phyloP scores from a whole-genome alignment of 2,329 filamentous ascomycete genomes.

The Dothideomycetidae sp. region DNA sequence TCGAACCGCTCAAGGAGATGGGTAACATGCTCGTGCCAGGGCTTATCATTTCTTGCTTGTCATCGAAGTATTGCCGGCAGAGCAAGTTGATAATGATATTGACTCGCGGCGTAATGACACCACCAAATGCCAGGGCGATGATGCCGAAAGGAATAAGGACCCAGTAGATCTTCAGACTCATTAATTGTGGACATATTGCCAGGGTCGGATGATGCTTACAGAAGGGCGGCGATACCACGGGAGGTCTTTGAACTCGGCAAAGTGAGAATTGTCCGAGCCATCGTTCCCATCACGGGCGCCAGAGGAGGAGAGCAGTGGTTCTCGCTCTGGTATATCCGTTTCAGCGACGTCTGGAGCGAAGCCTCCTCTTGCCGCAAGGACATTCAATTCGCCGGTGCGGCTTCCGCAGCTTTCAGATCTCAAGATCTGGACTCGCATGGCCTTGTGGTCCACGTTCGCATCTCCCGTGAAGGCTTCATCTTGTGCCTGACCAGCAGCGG shows the following conservation, averaged over 20 bases:
- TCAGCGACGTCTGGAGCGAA: constrained; percentile 7
- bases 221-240: constrained; percentile 51
- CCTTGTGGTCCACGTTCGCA: constrained; percentile 18
- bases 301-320: constrained; percentile 15
- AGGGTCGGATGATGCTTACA: not conserved
- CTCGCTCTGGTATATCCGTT: constrained; percentile 15
- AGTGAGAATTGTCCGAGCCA: constrained; percentile 14
- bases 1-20: constrained; percentile 50
- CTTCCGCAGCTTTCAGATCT: constrained; percentile 5
- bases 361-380: constrained; percentile 11
- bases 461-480: constrained; percentile 22
- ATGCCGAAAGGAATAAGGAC: constrained; percentile 66
- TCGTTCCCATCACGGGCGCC: constrained; percentile 13
- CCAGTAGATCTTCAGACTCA: constrained; percentile 52
- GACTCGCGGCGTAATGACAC: constrained; percentile 69
- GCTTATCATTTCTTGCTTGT: constrained; percentile 44
- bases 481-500: not conserved
- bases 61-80: constrained; percentile 68
- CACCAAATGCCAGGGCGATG: constrained; percentile 76
- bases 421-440: constrained; percentile 3
- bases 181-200: constrained; percentile 28
- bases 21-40: constrained; percentile 48
- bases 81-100: constrained; percentile 76
- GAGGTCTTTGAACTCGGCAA: constrained; percentile 42
- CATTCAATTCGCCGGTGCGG: constrained; percentile 10